These are phyloP conservation scores for Botryobasidium botryosum DNA, from an alignment of 768 basidiomycete genomes.

Conservation along the genomic window DNA sequence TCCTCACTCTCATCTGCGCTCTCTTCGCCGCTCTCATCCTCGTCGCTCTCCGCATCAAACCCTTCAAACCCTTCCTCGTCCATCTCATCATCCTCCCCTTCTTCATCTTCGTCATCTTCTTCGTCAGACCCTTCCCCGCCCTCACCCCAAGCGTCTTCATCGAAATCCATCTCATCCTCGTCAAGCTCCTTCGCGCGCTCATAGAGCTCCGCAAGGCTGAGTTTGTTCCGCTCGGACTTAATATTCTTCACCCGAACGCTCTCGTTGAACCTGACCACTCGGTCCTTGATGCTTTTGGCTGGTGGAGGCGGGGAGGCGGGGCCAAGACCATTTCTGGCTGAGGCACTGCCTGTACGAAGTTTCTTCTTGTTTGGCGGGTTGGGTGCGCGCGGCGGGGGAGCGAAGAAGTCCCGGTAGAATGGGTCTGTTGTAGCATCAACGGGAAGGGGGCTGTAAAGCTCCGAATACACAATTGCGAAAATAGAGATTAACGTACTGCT, in stretches of 20 bases:
- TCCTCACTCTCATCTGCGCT: constrained; percentile 11
- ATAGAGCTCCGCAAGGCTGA: constrained; percentile 21
- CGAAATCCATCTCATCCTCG: constrained; percentile 26
- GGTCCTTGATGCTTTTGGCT: constrained; percentile 20
- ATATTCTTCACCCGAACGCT: constrained; percentile 71
- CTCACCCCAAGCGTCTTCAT: constrained; percentile 23
- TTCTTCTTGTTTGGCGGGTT: neutral
- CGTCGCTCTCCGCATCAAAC: constrained; percentile 19
- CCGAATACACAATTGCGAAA: neutral
- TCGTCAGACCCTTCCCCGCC: constrained; percentile 10
- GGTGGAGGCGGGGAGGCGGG: constrained; percentile 8
- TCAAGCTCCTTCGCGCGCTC: constrained; percentile 25
- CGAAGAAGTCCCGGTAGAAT: constrained; percentile 71
- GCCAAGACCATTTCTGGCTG: neutral
- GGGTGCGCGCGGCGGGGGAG: constrained; percentile 28
- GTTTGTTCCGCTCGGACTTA: constrained; percentile 19
- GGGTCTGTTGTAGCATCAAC: constrained; percentile 28
- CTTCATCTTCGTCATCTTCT: constrained; percentile 13
- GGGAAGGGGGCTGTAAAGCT: neutral
- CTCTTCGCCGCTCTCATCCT: constrained; percentile 19
- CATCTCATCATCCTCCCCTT: constrained; percentile 9
- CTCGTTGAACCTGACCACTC: constrained; percentile 58
- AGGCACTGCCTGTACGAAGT: neutral
- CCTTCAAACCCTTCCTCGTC: constrained; percentile 15
- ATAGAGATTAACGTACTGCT: constrained; percentile 8